Evolutionary conservation across 257 asterid genomes (phyloP), one percentile per base, ranked within the genome.

Genomic region (Parsonsia alboflavescens): DNA sequence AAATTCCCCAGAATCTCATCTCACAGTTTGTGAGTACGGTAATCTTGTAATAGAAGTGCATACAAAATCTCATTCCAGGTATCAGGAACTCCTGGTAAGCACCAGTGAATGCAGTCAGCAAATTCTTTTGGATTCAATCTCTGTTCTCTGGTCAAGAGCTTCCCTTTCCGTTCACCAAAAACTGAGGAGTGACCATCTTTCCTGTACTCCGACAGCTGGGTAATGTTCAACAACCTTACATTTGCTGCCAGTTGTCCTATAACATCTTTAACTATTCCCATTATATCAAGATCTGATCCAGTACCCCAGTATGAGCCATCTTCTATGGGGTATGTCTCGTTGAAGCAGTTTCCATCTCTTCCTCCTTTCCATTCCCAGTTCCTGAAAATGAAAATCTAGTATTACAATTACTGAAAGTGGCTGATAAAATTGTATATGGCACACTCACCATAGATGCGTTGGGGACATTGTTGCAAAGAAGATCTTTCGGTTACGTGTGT

Each of bases 31-130:
- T 28, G 77, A 46, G 28, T 73, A 58, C 84, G 87, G 76, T 90
- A 89, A 81, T 91, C 98, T 83, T 91, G 97, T 73, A 90, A 66
- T 2, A 91, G 91, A 75, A 85, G 67, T 7, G 93, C 88, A 72
- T 90, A 94, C 69, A 91, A 48, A 52, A 92, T 88, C 79, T 92
- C 89, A 59, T 94, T 92, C 97, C 98, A 94, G 7, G 87, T 76
- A 75, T 92, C 97, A 56, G 97, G 96, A 10, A 94, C 92, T 75
- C 97, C 97, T 0, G 98, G 97, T 77, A 90, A 85, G 89, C 98
- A 94, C 98, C 98, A 94, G 79, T 94, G 97, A n/a, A 94, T 92
- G 84, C 99, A 94, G 72, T 92, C 99, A 6, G 97, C 93, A 75
- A 44, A 90, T 28, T 59, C 86, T 68, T 82, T 83, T 17, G 99